phyloP scores from a whole-genome alignment of 2,329 filamentous ascomycete species.

The Rhexocercosporidium sp. region DNA sequence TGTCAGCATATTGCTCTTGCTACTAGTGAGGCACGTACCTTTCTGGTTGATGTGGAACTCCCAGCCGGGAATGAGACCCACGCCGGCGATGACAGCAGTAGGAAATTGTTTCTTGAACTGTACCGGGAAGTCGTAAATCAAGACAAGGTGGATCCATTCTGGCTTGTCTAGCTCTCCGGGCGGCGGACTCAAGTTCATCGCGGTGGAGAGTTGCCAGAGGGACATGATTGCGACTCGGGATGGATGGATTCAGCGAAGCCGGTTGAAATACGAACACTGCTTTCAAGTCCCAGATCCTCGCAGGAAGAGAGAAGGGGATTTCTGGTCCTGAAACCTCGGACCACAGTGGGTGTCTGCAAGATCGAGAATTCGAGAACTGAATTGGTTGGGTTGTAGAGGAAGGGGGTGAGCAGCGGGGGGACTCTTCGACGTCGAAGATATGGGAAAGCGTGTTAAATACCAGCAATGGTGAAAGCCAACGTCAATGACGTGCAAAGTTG shows the following conservation, averaged over 20 bases:
- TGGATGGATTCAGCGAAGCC: neutral
- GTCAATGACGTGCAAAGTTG: neutral
- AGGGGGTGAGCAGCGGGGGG: neutral
- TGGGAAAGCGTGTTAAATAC: neutral
- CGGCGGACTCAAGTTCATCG: neutral
- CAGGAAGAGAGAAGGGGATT: neutral
- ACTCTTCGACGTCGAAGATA: neutral
- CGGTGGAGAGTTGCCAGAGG: neutral
- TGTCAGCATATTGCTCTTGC: neutral
- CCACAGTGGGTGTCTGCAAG: neutral
- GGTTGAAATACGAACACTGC: neutral
- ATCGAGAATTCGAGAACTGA: neutral
- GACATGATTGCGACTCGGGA: neutral
- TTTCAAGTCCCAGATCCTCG: neutral
- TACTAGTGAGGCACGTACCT: neutral
- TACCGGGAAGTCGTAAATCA: neutral
- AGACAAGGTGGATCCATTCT: neutral
- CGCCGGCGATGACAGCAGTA: no score
- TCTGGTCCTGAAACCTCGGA: neutral
- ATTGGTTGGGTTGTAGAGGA: neutral
- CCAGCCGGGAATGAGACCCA: neutral
- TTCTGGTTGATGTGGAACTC: constrained; percentile 8
- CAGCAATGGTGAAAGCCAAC: neutral
- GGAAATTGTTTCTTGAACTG: neutral
- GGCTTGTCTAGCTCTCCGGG: no score